Evolutionary conservation across 176 grass and related monocot genomes (phyloP).

Genomic region (Oryza brachyantha): DNA sequence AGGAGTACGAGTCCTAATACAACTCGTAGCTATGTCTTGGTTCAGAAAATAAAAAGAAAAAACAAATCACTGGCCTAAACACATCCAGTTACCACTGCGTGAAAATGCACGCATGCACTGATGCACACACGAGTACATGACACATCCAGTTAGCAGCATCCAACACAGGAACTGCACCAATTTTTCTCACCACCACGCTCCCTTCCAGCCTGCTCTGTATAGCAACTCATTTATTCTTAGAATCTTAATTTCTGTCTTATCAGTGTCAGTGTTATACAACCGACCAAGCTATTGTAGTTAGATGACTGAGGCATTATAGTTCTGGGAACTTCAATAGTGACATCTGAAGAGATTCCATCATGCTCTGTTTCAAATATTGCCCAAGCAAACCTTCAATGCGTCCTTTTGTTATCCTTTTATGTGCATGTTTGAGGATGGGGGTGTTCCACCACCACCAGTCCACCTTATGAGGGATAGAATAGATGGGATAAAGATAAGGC

Average conservation of each 20-base stretch:
- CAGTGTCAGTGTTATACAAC: neutral
- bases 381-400: neutral
- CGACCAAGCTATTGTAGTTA: neutral
- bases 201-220: too few relatives aligned
- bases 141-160: too few relatives aligned
- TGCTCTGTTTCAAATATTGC: neutral
- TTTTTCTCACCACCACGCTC: neutral
- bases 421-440: neutral
- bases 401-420: neutral
- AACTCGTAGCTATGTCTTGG: neutral
- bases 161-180: neutral
- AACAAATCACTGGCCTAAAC: neutral
- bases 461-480: neutral
- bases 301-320: conserved; percentile 12
- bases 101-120: too few relatives aligned
- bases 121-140: too few relatives aligned
- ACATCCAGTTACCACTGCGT: neutral
- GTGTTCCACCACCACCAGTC: neutral
- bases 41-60: neutral
- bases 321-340: neutral
- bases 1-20: too few relatives aligned
- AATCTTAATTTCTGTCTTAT: neutral
- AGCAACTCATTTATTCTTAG: neutral
- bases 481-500: neutral
- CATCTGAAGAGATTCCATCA: neutral